These are phyloP conservation scores for Fragilariopsis cylindrus DNA, from an alignment of 108 stramenopile species.

Conservation along the genomic window DNA sequence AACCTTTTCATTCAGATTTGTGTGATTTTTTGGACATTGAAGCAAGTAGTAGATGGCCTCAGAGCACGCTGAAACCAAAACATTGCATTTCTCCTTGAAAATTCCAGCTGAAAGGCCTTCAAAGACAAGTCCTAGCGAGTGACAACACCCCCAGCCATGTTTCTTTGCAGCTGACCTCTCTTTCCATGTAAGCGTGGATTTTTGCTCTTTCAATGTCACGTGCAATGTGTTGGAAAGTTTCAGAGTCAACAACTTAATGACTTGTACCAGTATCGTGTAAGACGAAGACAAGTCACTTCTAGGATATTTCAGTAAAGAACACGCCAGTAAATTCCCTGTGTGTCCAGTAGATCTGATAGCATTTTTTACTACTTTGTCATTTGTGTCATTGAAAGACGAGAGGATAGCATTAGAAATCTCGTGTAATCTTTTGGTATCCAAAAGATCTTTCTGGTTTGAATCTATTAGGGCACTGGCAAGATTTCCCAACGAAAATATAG, in stretches of 20 bases:
- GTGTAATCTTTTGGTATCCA: conserved; percentile 10
- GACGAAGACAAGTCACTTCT: conserved; percentile 2
- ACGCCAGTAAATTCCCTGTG: conserved; percentile 42
- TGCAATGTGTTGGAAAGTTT: conserved; percentile 44
- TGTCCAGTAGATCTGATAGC: conserved; percentile 71
- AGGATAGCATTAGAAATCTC: conserved; percentile 24
- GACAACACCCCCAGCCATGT: conserved; percentile 76
- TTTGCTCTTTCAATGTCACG: conserved; percentile 42
- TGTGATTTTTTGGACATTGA: conserved; percentile 19
- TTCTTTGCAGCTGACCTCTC: conserved; percentile 65
- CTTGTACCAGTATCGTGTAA: conserved; percentile 27
- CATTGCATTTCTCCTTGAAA: background rate
- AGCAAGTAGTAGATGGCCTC: background rate
- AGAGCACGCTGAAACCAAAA: background rate
- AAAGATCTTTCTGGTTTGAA: conserved; percentile 14
- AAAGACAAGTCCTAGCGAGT: conserved; percentile 40
- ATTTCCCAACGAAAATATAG: conserved; percentile 73
- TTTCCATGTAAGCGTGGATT: conserved; percentile 61
- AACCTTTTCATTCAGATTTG: conserved; percentile 29
- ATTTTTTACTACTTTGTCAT: conserved; percentile 69
- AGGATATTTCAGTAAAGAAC: background rate
- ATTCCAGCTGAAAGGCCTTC: background rate
- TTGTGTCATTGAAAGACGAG: conserved; percentile 41
- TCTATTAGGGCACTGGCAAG: conserved; percentile 43
- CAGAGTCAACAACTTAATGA: conserved; percentile 27